Evolutionary conservation across 2,329 filamentous ascomycete genomes (phyloP), one percentile per base, ranked within the genome.

Genomic region (Sporothrix pallida): DNA sequence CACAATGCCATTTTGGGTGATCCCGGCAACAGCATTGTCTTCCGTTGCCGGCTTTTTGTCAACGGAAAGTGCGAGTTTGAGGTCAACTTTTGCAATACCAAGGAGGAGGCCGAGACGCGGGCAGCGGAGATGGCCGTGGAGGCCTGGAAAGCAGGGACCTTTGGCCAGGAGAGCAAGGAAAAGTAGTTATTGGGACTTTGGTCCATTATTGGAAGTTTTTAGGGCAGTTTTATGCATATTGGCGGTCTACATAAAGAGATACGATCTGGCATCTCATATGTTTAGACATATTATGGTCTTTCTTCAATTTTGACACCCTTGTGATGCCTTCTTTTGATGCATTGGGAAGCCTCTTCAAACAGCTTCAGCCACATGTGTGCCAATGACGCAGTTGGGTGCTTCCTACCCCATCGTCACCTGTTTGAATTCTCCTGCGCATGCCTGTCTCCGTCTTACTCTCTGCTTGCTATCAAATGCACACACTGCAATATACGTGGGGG

Each of bases 61-160:
- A 87, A 84, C 1, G 84, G 81, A 0, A 78, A 83, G 72, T 77
- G 83, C 20, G 79, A 90, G 31, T 85, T 83, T 0, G 80, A 83
- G 26, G 83, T 88, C 1, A 77, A 77, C 0, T 85, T 83, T 10
- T 87, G 86, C 2, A 75, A 87, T 0, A 85, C 80, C 58, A 83
- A 78, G 54, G 83, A 87, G 63, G 88, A 91, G 79, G 85, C 87
- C 9, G 83, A 85, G 81, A 86, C 85, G 0, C 86, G 80, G 79
- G 90, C 88, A 15, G 90, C 90, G 0, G 84, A 87, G 58, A 77
- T 80, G 75, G 89, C 87, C 0, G 80, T 89, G 31, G 77, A 75
- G 46, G 74, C 81, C 10, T 76, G 73, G 69, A 74, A 74, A 44
- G 68, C 37, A 2, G 74, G 68, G 1, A n/a, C 8, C 1, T 48